These are phyloP conservation scores for Erysimum cheiri DNA, from an alignment of 441 rosid species.

Conservation along the genomic window DNA sequence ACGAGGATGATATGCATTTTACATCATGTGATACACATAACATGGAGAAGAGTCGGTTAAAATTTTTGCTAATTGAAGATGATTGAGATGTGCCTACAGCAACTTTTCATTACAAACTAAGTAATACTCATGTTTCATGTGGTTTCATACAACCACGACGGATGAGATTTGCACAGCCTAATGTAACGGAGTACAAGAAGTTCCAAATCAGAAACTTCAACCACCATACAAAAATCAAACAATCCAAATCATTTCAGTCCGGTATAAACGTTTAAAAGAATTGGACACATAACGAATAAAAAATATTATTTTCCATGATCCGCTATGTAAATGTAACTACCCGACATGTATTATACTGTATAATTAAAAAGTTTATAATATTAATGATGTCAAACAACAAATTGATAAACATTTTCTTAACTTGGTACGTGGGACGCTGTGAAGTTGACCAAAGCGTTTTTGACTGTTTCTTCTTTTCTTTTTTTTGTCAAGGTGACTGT, in stretches of 20 bases:
- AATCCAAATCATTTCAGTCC: neutral
- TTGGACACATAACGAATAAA: neutral
- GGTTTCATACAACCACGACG: conserved; percentile 24
- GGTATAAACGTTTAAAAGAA: too few species aligned
- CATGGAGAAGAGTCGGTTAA: conserved; percentile 15
- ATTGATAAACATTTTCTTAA: neutral
- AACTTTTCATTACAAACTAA: neutral
- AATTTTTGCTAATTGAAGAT: conserved; percentile 27
- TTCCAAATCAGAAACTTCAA: conserved; percentile 1
- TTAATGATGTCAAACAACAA: neutral
- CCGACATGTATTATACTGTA: too few species aligned
- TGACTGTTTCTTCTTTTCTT: too few species aligned
- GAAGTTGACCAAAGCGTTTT: conserved; percentile 14
- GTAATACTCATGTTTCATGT: conserved; percentile 24
- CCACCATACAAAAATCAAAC: neutral
- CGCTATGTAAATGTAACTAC: too few species aligned
- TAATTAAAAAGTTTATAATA: neutral
- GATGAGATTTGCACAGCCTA: neutral
- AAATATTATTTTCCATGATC: too few species aligned
- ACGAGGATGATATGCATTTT: conserved; percentile 31
- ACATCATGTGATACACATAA: conserved; percentile 37
- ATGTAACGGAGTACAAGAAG: conserved; percentile 7
- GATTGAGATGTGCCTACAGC: conserved; percentile 37
- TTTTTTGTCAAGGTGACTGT: too few species aligned
- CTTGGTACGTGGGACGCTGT: neutral